A percentile compares a stretch with the other conserved stretches of the same genome.
Evolutionary conservation across 108 stramenopile species (phyloP).

Genomic region (Cylindrotheca closterium): DNA sequence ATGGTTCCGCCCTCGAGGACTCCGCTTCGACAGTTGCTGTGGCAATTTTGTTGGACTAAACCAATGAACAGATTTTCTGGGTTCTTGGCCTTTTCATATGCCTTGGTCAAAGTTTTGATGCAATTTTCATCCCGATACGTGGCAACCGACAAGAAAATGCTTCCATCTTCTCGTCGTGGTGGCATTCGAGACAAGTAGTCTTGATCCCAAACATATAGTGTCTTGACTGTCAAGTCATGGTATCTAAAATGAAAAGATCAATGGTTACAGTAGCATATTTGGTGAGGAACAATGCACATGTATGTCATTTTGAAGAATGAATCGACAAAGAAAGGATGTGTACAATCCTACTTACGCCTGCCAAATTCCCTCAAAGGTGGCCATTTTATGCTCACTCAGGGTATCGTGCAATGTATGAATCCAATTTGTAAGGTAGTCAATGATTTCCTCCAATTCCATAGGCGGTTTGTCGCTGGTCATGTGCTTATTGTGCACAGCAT

Average conservation of each 20-base stretch:
- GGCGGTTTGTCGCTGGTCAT: conserved; percentile 50
- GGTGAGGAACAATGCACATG: neutral
- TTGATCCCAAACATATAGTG: conserved; percentile 81
- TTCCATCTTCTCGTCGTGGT: conserved; percentile 66
- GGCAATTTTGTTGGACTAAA: conserved; percentile 95
- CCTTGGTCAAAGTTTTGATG: conserved; percentile 79
- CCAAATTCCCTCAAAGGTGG: conserved; percentile 78
- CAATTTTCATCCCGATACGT: conserved; percentile 95
- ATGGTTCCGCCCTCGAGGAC: conserved; percentile 57
- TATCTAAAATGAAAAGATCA: conserved; percentile 28
- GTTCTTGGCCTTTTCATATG: conserved; percentile 82
- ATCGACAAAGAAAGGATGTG: too few relatives aligned
- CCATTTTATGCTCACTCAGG: conserved; percentile 46
- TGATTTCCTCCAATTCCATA: conserved; percentile 72
- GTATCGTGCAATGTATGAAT: conserved; percentile 62
- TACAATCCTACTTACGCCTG: conserved; percentile 42
- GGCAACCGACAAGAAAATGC: conserved; percentile 88
- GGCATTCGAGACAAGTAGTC: conserved; percentile 79
- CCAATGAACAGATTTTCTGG: conserved; percentile 91
- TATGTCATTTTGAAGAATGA: neutral
- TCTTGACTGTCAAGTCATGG: conserved; percentile 75
- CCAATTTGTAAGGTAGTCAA: conserved; percentile 59
- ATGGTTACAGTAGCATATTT: neutral
- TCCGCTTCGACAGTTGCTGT: conserved; percentile 72
- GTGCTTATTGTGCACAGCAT: conserved; percentile 18